These are phyloP conservation scores for Aquilaria sinensis DNA, from an alignment of 345 rosid species.

Conservation along the genomic window DNA sequence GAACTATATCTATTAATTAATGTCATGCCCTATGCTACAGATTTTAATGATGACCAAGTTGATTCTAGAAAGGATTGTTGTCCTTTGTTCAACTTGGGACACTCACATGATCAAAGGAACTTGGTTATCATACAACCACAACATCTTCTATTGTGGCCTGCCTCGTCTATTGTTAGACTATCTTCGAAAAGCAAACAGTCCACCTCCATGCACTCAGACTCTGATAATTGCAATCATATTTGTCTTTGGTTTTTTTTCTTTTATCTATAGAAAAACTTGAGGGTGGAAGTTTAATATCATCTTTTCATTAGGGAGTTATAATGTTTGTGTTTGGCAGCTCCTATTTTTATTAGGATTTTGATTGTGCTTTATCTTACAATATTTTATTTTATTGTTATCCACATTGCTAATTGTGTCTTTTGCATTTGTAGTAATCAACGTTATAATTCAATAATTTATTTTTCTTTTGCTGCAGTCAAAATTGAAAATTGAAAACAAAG, in stretches of 20 bases:
- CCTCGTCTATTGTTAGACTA: slow-evolving; percentile 67
- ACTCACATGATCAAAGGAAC: slow-evolving; percentile 92
- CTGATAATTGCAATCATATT: slow-evolving; percentile 33
- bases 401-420: not conserved
- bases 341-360: not conserved
- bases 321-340: not conserved
- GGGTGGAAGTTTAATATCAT: too few relatives aligned
- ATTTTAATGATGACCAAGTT: slow-evolving; percentile 48
- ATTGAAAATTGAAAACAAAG: slow-evolving; percentile 54
- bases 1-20: not conserved
- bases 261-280: not conserved
- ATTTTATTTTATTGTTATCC: not conserved
- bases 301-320: not conserved
- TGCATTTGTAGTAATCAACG: not conserved
- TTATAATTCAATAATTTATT: too few relatives aligned
- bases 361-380: not conserved
- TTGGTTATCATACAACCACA: slow-evolving; percentile 69
- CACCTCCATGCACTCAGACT: slow-evolving; percentile 5
- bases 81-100: slow-evolving; percentile 32
- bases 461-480: slow-evolving; percentile 35
- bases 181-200: slow-evolving; percentile 43
- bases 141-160: slow-evolving; percentile 70
- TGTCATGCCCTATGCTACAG: slow-evolving; percentile 28
- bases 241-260: not conserved
- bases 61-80: slow-evolving; percentile 27